These are phyloP conservation scores for Sporothrix brunneoviolacea DNA, from an alignment of 2,329 filamentous ascomycete species.

Conservation along the genomic window DNA sequence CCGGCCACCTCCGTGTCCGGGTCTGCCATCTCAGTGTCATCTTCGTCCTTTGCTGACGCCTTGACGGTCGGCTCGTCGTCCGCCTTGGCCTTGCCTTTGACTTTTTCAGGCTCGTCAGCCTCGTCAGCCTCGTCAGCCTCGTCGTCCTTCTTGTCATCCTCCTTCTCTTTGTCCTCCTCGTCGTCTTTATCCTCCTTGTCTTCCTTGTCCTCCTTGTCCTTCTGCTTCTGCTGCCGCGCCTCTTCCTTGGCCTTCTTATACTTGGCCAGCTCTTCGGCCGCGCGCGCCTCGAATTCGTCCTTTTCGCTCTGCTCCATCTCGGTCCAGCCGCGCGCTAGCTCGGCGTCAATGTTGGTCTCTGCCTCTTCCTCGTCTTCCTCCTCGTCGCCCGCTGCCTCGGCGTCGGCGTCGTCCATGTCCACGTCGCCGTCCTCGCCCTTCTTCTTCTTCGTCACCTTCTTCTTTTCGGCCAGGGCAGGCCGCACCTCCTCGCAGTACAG, in stretches of 20 bases:
- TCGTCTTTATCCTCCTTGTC: conserved; percentile 8
- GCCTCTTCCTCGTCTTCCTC: conserved; percentile 7
- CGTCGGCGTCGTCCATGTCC: conserved; percentile 28
- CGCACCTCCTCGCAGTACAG: conserved; percentile 48
- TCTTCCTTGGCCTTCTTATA: conserved; percentile 38
- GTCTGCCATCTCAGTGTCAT: conserved; percentile 32
- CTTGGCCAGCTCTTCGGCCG: conserved; percentile 32
- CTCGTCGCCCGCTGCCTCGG: conserved; percentile 21
- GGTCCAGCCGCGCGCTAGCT: conserved; percentile 50
- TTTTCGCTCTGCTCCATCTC: conserved; percentile 43
- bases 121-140: not conserved
- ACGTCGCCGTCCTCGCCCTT: conserved; percentile 30
- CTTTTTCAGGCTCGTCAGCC: conserved; percentile 9
- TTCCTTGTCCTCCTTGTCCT: conserved; percentile 10
- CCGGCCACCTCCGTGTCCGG: conserved; percentile 32
- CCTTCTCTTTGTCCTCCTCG: conserved; percentile 8
- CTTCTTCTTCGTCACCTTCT: conserved; percentile 31
- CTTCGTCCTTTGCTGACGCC: not conserved
- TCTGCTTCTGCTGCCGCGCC: conserved; percentile 17
- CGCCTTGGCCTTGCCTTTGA: not conserved
- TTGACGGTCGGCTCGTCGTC: not conserved
- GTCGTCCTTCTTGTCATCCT: not conserved
- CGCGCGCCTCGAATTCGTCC: conserved; percentile 41
- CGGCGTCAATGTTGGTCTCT: conserved; percentile 40
- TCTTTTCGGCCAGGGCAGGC: conserved; percentile 36